Evolutionary conservation across 208 protist species (phyloP), one percentile per base, ranked within the genome.

Genomic region (Crithidia expoeki): DNA sequence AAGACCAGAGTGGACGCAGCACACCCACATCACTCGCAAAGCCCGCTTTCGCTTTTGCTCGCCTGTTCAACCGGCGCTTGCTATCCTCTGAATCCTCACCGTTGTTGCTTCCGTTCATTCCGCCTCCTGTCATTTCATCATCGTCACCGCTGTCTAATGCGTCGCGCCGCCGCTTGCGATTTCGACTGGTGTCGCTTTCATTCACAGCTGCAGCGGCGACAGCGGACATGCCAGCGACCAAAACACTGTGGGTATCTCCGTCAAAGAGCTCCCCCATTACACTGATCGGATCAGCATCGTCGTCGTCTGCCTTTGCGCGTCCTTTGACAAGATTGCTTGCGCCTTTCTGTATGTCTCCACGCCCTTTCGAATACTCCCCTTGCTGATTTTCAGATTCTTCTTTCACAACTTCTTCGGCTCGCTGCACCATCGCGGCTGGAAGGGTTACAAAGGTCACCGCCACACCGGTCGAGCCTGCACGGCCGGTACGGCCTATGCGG

Each of bases 361-460:
- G 19, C 36, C 7, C 56, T 9, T 32, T 21, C 16, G 44, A 49
- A 4, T 49, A 17, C 36, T 30, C 27, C 14, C 21, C 16, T 42
- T 25, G 12, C 21, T 16, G 33, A 4, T 28, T 4, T n/a, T 51
- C 57, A 2, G 25, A 23, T 40, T 65, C 66, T 14, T 63, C 59
- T 27, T 33, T 57, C 50, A 58, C 65, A 38, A 72, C 60, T 16
- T 68, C 65, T 53, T 74, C 68, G 0, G 68, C 74, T 4, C 65
- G 58, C 55, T 71, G 71, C 53, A 95, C 68, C 56, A 86, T 63
- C 30, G 49, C 58, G 1, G 68, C 79, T 4, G 83, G 70, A 60
- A 95, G 49, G 5, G 93, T 92, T 21, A 98, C 94, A 33, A 99
- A 95, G 0, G 97, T 98, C 16, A 98, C 76, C 0, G 98, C 88